phyloP scores from a whole-genome alignment of 495 filamentous ascomycete species.

The Diplogelasinospora grovesii region DNA sequence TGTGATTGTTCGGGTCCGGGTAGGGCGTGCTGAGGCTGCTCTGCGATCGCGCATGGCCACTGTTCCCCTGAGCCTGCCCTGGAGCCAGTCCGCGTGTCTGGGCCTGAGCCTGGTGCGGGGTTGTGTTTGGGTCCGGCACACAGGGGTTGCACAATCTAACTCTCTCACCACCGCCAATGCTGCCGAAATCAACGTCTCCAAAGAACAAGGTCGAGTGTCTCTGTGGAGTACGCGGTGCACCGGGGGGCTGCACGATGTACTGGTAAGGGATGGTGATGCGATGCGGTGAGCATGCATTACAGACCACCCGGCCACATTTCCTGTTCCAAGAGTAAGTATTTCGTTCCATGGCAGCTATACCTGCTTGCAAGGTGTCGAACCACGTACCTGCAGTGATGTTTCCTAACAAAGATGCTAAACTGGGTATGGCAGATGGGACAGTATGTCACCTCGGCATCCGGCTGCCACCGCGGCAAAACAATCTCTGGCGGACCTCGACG shows the following conservation, averaged over 20 bases:
- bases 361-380: not conserved
- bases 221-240: slow-evolving; percentile 32
- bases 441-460: slow-evolving; percentile 65
- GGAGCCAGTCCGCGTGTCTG: too few species aligned
- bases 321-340: slow-evolving; percentile 31
- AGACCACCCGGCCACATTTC: slow-evolving; percentile 94
- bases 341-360: not conserved
- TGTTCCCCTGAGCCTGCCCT: too few species aligned
- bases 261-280: slow-evolving; percentile 90
- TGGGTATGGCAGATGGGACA: slow-evolving; percentile 75
- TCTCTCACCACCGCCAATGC: slow-evolving; percentile 70
- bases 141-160: slow-evolving; percentile 93
- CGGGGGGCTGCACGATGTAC: slow-evolving; percentile 82
- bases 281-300: slow-evolving; percentile 84
- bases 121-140: slow-evolving; percentile 82
- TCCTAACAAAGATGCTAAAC: slow-evolving; percentile 83
- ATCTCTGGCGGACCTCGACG: slow-evolving; percentile 21
- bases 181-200: slow-evolving; percentile 19
- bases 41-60: slow-evolving; percentile 25
- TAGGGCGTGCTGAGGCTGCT: slow-evolving; percentile 12
- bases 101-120: slow-evolving; percentile 45
- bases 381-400: slow-evolving; percentile 78
- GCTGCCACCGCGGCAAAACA: slow-evolving; percentile 72
- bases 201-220: slow-evolving; percentile 28
- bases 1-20: not conserved